Evolutionary conservation across 192 early-diverging fungal species (phyloP), one percentile per base, ranked within the genome.

Genomic region (Coemansia sp.): DNA sequence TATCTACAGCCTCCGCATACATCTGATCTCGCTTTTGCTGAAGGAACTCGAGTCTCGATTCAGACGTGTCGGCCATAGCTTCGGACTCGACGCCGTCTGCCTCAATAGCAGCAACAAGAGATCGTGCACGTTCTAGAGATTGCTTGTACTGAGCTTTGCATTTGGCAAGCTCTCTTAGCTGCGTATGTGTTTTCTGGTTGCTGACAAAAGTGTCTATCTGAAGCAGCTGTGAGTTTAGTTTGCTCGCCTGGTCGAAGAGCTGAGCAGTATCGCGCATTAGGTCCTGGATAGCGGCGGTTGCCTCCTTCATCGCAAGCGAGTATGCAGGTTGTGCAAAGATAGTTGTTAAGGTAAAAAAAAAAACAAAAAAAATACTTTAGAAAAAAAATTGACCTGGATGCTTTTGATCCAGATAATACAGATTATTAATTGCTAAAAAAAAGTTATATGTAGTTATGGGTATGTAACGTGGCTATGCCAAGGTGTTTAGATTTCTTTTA

Each of bases 221-320:
- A 32, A 81, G 18, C 14, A 81, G 41, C 36, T 73, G 71, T 11
- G 74, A 56, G 48, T 81, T 81, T 17, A 81, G 65, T 52, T 73
- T 81, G 58, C 57, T 53, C 59, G 79, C 79, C 52, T 81, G 74
- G 52, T 81, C 79, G 32, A 81, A 71, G 8, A 81, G 65, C 11
- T 64, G 64, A 5, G 74, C 79, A 28, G 79, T 71, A 45, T 81
- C 79, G 32, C 79, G 79, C 79, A 81, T 81, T 28, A 81, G 65
- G 48, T 81, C 79, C 51, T 81, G 79, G 57, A 81, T 41, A 56
- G 79, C 79, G 15, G 63, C 45, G 5, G 61, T 35, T 18, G 71
- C 68, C 17, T 76, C 71, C 55, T 73, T 76, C 79, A 81, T 81
- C 8, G 61, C 54, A 33, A 33, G 7, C 22, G 22, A 28, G 22